Evolutionary conservation across 108 stramenopile species (phyloP).

Genomic region (Pinguiococcus pyrenoidosus): DNA sequence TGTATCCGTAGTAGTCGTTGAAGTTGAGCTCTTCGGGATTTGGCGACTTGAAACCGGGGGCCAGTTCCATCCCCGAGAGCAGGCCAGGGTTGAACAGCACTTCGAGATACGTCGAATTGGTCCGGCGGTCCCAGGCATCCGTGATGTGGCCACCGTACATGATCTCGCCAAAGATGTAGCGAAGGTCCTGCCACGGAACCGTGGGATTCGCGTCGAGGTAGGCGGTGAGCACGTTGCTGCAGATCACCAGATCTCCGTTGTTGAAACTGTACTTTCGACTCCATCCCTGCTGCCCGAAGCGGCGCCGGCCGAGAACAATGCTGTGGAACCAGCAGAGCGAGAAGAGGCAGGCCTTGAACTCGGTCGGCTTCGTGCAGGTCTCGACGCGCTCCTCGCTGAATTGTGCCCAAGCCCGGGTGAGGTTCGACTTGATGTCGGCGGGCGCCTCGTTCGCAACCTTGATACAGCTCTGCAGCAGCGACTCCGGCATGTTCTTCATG

Average conservation of each 20-base stretch:
- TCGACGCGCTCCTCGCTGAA: conserved; percentile 39
- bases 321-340: conserved; percentile 67
- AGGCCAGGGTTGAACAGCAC: conserved; percentile 30
- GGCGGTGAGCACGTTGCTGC: conserved; percentile 43
- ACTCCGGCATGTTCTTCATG: conserved; percentile 63
- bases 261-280: conserved; percentile 54
- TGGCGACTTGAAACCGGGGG: conserved; percentile 55
- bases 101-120: conserved; percentile 53
- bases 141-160: conserved; percentile 76
- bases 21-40: conserved; percentile 36
- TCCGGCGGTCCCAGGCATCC: conserved; percentile 63
- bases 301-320: conserved; percentile 53
- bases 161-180: conserved; percentile 70
- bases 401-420: conserved; percentile 56
- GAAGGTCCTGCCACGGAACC: conserved; percentile 63
- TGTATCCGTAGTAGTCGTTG: conserved; percentile 40
- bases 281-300: conserved; percentile 69
- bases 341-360: conserved; percentile 62
- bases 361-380: conserved; percentile 42
- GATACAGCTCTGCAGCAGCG: conserved; percentile 51
- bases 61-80: conserved; percentile 43
- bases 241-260: conserved; percentile 54
- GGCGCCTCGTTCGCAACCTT: conserved; percentile 70
- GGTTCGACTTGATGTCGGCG: conserved; percentile 55
- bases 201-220: conserved; percentile 49